Evolutionary conservation across 2,329 filamentous ascomycete species (phyloP).

Genomic region (Fusarium tupiense): DNA sequence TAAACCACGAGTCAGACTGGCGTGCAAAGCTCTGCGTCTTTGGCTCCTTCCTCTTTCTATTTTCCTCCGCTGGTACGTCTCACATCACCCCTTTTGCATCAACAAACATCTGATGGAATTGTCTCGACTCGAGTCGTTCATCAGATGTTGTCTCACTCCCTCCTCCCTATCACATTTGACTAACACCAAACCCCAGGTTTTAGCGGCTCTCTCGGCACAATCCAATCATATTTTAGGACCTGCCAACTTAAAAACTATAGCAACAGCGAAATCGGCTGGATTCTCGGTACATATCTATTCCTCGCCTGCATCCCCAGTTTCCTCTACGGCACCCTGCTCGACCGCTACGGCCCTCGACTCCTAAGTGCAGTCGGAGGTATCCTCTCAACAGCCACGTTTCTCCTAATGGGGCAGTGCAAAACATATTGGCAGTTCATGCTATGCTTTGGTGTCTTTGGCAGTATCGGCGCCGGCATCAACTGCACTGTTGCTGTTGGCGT

Average conservation of each 20-base stretch:
- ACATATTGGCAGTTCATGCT: constrained; percentile 60
- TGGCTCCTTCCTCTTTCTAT: constrained; percentile 23
- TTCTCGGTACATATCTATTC: constrained; percentile 55
- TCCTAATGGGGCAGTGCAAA: constrained; percentile 56
- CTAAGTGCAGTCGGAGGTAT: constrained; percentile 50
- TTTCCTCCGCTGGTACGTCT: not conserved
- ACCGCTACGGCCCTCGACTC: constrained; percentile 54
- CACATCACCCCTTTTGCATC: not conserved
- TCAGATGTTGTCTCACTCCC: not conserved
- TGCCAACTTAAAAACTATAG: constrained; percentile 54
- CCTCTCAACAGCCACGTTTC: constrained; percentile 50
- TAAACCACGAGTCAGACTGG: constrained; percentile 11
- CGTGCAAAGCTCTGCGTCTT: constrained; percentile 26
- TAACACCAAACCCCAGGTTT: constrained; percentile 46
- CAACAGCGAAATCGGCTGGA: constrained; percentile 57
- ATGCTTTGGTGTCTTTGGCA: constrained; percentile 53
- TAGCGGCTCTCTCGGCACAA: constrained; percentile 55
- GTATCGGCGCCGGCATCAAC: constrained; percentile 51
- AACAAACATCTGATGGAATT: too few relatives aligned
- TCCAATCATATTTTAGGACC: constrained; percentile 56
- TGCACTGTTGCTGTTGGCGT: constrained; percentile 46
- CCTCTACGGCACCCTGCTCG: constrained; percentile 57
- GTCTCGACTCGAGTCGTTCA: too few relatives aligned
- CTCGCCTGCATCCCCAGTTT: constrained; percentile 52
- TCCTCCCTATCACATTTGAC: not conserved